Conservation (phyloP, 2,329 filamentous ascomycete species). For the Cercospora sp. region DNA sequence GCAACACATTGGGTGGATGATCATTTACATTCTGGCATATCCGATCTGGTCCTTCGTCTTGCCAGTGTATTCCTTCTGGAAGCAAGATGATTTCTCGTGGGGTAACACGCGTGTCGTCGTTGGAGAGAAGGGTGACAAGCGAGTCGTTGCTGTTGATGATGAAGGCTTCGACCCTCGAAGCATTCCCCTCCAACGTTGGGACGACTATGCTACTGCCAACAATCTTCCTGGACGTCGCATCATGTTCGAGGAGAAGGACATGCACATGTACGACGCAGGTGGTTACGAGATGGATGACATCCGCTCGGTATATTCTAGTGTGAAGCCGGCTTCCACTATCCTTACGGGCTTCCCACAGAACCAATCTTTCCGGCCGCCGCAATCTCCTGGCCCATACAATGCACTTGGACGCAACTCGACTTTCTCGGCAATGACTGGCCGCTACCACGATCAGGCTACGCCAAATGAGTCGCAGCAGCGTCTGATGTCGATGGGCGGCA, state of each 20-base stretch:
- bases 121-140: conserved; percentile 86
- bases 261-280: conserved; percentile 40
- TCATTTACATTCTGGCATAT: conserved; percentile 95
- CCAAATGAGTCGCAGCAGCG: conserved; percentile 47
- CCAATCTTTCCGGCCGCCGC: conserved; percentile 62
- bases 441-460: conserved; percentile 64
- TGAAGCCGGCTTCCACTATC: conserved; percentile 81
- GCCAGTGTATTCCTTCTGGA: conserved; percentile 98
- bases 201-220: conserved; percentile 87
- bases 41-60: conserved; percentile 90
- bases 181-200: conserved; percentile 94
- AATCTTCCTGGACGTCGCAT: conserved; percentile 89
- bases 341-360: conserved; percentile 73
- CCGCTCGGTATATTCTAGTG: conserved; percentile 91
- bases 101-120: conserved; percentile 98
- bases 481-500: conserved; percentile 61
- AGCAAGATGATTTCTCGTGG: conserved; percentile 98
- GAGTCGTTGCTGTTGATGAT: conserved; percentile 80
- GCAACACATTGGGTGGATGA: conserved; percentile 99
- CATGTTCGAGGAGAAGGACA: conserved; percentile 34
- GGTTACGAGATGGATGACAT: conserved; percentile 98
- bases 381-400: conserved; percentile 72
- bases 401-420: conserved; percentile 68
- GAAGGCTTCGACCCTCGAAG: conserved; percentile 87
- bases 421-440: conserved; percentile 52